A percentile compares a stretch with the other conserved stretches of the same genome.
Conservation (phyloP, 2,329 filamentous ascomycete species). For the Orbilia oligospora region DNA sequence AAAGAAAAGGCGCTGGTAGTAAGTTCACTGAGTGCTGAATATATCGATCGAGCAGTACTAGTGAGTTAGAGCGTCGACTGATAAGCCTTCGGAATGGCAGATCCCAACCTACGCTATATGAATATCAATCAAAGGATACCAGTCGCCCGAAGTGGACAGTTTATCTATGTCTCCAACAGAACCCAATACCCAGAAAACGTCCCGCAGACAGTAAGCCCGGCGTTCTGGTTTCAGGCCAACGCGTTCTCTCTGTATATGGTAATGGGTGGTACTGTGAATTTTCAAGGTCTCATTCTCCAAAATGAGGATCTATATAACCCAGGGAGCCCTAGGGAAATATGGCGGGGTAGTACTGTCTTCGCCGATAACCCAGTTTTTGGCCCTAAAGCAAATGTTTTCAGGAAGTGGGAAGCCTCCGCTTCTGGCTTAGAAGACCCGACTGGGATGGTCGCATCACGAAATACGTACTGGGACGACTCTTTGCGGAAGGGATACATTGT, state of each 20-base stretch:
- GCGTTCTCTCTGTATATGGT: not conserved
- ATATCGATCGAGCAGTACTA: too few relatives aligned
- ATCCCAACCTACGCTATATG: constrained; percentile 15
- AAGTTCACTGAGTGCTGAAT: constrained; percentile 6
- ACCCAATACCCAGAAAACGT: constrained; percentile 6
- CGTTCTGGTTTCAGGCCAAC: not conserved
- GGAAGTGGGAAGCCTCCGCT: not conserved
- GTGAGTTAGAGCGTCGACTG: too few relatives aligned
- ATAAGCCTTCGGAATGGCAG: too few relatives aligned
- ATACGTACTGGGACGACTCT: constrained; percentile 5
- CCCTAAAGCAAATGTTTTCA: too few relatives aligned
- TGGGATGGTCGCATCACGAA: not conserved
- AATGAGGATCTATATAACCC: not conserved
- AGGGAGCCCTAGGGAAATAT: not conserved
- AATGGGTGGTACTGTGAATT: constrained; percentile 8
- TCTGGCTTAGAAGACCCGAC: not conserved
- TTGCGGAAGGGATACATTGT: constrained; percentile 12
- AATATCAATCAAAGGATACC: not conserved
- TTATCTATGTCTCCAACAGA: not conserved
- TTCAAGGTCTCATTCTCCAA: not conserved
- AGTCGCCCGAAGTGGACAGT: not conserved
- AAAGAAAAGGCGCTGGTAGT: not conserved
- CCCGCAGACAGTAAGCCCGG: not conserved
- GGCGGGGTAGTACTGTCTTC: not conserved
- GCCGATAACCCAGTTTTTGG: too few relatives aligned